Evolutionary conservation across 495 filamentous ascomycete species (phyloP).

Genomic region (Penicillium samsonianum): DNA sequence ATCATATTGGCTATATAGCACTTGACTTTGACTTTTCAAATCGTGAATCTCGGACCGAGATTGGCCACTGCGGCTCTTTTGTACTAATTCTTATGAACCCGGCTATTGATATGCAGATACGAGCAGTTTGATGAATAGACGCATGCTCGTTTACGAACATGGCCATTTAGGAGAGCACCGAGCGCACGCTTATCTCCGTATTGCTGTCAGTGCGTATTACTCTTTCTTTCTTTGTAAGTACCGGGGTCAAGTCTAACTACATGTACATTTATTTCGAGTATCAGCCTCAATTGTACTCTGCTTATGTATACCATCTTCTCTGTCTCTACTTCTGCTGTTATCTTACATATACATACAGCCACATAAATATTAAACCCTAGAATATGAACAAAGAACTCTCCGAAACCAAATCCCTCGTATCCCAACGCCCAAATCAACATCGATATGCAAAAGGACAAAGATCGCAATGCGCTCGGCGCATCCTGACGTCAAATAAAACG

Average conservation of each 20-base stretch:
- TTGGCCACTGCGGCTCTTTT: slow-evolving; percentile 7
- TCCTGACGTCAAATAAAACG: slow-evolving; percentile 14
- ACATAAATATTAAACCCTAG: neutral
- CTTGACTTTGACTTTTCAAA: too few species aligned
- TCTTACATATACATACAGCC: too few species aligned
- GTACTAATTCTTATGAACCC: neutral
- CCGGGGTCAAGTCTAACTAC: neutral
- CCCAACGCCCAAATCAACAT: neutral
- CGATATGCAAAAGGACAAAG: slow-evolving; percentile 12
- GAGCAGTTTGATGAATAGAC: neutral
- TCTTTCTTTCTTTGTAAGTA: neutral
- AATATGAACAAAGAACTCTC: neutral
- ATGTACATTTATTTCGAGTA: neutral
- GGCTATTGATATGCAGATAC: neutral
- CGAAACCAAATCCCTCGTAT: neutral
- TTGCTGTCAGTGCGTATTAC: slow-evolving; percentile 6
- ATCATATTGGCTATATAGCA: neutral
- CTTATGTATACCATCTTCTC: neutral
- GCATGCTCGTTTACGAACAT: neutral
- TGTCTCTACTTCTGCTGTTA: too few species aligned
- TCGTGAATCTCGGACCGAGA: neutral
- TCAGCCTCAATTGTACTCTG: neutral
- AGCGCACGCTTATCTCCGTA: slow-evolving; percentile 9
- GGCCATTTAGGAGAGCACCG: neutral
- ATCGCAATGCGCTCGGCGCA: slow-evolving; percentile 12